Base-by-base conservation (phyloP, 2,329 filamentous ascomycete species). In the Penicillium sclerotiorum region DNA sequence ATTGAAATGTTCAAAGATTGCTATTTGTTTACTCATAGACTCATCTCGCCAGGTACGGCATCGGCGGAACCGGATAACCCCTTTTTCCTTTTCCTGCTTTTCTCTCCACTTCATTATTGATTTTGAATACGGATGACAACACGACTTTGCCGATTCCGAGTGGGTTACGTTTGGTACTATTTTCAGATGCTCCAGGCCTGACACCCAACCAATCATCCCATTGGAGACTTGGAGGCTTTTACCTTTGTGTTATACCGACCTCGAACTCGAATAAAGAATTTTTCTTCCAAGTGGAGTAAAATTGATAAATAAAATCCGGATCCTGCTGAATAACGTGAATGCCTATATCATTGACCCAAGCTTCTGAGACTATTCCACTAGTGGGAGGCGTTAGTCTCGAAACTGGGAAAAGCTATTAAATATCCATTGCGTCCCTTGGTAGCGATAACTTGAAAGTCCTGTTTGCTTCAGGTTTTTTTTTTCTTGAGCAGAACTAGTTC, bases 51-150 rank as follows among this genome's bases (percentile, higher is more conserved):
- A n/a, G n/a, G n/a, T n/a, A n/a, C n/a, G n/a, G n/a, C n/a, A n/a
- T n/a, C n/a, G n/a, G n/a, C n/a, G n/a, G n/a, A n/a, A n/a, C n/a
- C n/a, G n/a, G n/a, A n/a, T n/a, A n/a, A n/a, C n/a, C n/a, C n/a
- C n/a, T n/a, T n/a, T n/a, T n/a, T n/a, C n/a, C n/a, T n/a, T n/a
- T n/a, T n/a, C n/a, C n/a, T n/a, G n/a, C n/a, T n/a, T n/a, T n/a
- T n/a, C n/a, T n/a, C n/a, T n/a, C n/a, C n/a, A n/a, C n/a, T n/a
- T n/a, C n/a, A n/a, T n/a, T n/a, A n/a, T n/a, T n/a, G n/a, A n/a
- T n/a, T n/a, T n/a, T n/a, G 13, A 20, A 23, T 27, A 15, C 35
- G 45, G 47, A 56, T 55, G 51, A 55, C 54, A 56, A 47, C 46
- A 57, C 37, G 52, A 54, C 46, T 52, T n/a, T n/a, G n/a, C n/a